Evolutionary conservation across 306 rosid genomes (phyloP), one percentile per base, ranked within the genome.

Genomic region (Fragaria iinumae): DNA sequence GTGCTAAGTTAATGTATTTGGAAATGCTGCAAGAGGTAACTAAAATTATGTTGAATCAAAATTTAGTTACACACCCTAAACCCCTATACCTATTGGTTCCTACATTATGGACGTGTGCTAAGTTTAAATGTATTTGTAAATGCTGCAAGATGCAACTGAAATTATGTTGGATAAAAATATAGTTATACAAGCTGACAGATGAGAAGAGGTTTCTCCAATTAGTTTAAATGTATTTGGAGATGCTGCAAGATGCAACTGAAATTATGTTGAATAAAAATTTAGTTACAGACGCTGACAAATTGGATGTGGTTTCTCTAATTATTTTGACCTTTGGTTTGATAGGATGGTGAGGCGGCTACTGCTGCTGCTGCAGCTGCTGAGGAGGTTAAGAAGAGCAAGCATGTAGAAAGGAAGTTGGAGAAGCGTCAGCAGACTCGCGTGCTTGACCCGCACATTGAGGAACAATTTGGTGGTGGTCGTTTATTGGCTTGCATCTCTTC

Each of bases 401-500:
- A 80, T 76, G 86, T 88, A 4, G 27, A 60, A 66, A 82, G 88
- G 67, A 88, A 88, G 80, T 36, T 86, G 53, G 90, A 88, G 83
- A 84, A 88, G 84, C 90, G 87, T 11, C 81, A 81, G 38, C 74
- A 88, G 69, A 65, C 41, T 76, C 80, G 89, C 10, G 75, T 64
- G 36, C 89, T 88, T 52, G 91, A 82, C 43, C 17, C 72, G 48
- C 91, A 86, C 45, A 86, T 86, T 79, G 92, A 88, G 79, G 92
- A 88, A 25, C 90, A 86, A 79, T 88, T 88, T 62, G 80, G 87
- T 3, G 75, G 88, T 38, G 90, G 92, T 69, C 88, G 92, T 76
- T 80, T 88, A 2, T 66, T 88, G 79, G 92, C 90, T 47, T 86
- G 88, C 71, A 88, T 88, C 78, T 84, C 92, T 71, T 88, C 88